Percentiles rank a stretch among this genome's conserved stretches.
Evolutionary conservation across 2,329 filamentous ascomycete genomes (phyloP).

Genomic region (Aspergillus alliaceus): DNA sequence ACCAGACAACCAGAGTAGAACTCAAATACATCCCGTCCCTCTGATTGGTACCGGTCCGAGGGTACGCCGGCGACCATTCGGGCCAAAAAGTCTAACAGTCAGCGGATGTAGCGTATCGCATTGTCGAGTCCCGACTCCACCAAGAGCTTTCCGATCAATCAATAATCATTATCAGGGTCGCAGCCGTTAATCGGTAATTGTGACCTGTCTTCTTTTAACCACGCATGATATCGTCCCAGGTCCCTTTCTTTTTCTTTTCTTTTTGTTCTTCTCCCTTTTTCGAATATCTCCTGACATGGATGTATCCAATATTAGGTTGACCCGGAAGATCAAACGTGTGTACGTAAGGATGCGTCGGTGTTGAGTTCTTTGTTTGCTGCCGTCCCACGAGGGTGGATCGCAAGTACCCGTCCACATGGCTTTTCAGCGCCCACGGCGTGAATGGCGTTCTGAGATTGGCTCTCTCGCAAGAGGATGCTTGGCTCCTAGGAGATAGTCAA

Average conservation of each 20-base stretch:
- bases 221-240: background rate
- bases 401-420: constrained; percentile 25
- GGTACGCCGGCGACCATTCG: constrained; percentile 18
- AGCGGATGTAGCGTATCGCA: constrained; percentile 26
- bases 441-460: constrained; percentile 9
- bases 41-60: constrained; percentile 27
- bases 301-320: background rate
- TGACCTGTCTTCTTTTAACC: constrained; percentile 4
- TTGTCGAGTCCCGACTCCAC: constrained; percentile 17
- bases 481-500: background rate
- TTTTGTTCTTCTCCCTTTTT: constrained; percentile 2
- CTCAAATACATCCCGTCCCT: constrained; percentile 33
- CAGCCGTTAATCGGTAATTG: constrained; percentile 3
- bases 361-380: constrained; percentile 3
- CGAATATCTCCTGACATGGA: background rate
- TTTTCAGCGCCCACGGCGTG: constrained; percentile 13
- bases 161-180: constrained; percentile 8
- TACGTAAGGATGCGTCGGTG: constrained; percentile 5
- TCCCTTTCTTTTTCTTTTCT: background rate
- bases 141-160: constrained; percentile 15
- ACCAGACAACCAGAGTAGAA: constrained; percentile 28
- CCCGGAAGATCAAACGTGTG: background rate
- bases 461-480: background rate
- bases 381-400: constrained; percentile 25
- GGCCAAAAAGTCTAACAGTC: constrained; percentile 1